Percentiles rank a stretch among this genome's conserved stretches.
These are phyloP conservation scores for Pluteus cervinus DNA, from an alignment of 768 basidiomycete genomes.

Conservation along the genomic window DNA sequence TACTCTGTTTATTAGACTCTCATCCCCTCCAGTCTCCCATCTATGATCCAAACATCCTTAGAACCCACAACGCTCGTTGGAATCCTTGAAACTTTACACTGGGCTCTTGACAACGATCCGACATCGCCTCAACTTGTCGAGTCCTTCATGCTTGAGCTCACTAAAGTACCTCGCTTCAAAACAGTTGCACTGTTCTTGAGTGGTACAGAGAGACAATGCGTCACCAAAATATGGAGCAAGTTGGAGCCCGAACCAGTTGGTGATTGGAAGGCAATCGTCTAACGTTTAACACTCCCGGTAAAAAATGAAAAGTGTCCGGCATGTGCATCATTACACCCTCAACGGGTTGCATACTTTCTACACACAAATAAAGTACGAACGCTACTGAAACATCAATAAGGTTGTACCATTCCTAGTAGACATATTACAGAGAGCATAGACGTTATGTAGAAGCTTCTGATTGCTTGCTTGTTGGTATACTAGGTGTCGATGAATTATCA, in stretches of 20 bases:
- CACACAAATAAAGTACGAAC: too few species aligned
- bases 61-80: constrained; percentile 59
- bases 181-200: constrained; percentile 63
- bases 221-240: constrained; percentile 38
- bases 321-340: too few species aligned
- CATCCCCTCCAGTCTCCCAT: constrained; percentile 47
- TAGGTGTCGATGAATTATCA: too few species aligned
- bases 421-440: too few species aligned
- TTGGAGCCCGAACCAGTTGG: constrained; percentile 17
- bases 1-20: constrained; percentile 36
- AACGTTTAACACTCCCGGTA: too few species aligned
- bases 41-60: constrained; percentile 63
- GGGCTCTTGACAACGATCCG: constrained; percentile 16
- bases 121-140: constrained; percentile 12
- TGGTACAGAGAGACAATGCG: constrained; percentile 42
- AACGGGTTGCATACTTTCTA: too few species aligned
- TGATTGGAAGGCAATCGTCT: too few species aligned
- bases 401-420: too few species aligned
- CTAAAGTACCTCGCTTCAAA: constrained; percentile 57
- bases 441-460: too few species aligned
- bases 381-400: too few species aligned
- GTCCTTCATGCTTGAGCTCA: constrained; percentile 34
- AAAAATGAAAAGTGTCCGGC: too few species aligned
- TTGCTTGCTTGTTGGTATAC: too few species aligned
- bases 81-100: constrained; percentile 46